A percentile compares a stretch with the other conserved stretches of the same genome.
phyloP scores from a whole-genome alignment of 371 early-diverging fungal genomes.

The Mortierella polycephala region DNA sequence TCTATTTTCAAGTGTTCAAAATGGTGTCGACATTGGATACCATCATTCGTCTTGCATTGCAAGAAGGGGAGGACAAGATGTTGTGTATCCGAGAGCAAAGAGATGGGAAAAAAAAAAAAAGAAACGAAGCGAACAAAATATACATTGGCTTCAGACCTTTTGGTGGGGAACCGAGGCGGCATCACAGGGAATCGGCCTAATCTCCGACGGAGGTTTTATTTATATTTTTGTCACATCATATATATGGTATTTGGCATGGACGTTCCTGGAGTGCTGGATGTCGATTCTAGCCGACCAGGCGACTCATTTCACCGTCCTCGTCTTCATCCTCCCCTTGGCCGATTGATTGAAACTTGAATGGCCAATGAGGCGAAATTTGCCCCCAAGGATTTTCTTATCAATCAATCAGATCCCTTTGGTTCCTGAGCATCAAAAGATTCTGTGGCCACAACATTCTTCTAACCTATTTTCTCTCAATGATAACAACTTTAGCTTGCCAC shows the following conservation, averaged over 20 bases:
- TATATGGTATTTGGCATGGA: too few relatives aligned
- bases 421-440: neutral
- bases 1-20: too few relatives aligned
- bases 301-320: too few relatives aligned
- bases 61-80: conserved; percentile 1
- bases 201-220: neutral
- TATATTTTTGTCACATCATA: neutral
- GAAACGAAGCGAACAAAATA: neutral
- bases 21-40: neutral
- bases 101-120: neutral
- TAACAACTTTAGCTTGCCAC: conserved; percentile 65
- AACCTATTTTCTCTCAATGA: neutral
- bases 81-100: neutral
- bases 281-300: too few relatives aligned
- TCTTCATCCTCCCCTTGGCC: too few relatives aligned
- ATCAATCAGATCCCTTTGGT: conserved; percentile 2
- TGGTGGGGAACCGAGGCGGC: conserved; percentile 1
- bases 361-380: neutral
- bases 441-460: neutral
- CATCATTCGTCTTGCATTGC: neutral
- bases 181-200: neutral
- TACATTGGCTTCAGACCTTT: neutral
- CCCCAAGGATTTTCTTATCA: neutral
- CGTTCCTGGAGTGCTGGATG: too few relatives aligned
- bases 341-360: too few relatives aligned